These are phyloP conservation scores for Steccherinum ochraceum DNA, from an alignment of 768 basidiomycete genomes.

Conservation along the genomic window DNA sequence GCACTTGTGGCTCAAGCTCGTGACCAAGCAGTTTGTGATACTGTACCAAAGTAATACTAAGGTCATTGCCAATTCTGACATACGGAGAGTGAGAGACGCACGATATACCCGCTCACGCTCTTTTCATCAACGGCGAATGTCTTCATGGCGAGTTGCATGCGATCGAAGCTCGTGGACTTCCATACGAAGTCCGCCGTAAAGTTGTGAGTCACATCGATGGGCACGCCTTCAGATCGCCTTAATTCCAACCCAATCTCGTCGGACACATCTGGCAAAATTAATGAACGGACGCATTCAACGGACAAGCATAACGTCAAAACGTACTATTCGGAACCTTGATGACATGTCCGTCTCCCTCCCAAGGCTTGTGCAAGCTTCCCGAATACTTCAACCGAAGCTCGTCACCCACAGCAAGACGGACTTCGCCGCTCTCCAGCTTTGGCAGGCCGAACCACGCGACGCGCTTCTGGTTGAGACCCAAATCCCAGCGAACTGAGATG, in stretches of 20 bases:
- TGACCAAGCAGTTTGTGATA: conserved; percentile 99
- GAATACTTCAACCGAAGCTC: conserved; percentile 86
- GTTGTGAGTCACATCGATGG: conserved; percentile 88
- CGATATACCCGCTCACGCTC: conserved; percentile 96
- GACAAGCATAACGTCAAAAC: conserved; percentile 22
- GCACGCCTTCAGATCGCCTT: conserved; percentile 85
- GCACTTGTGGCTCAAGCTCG: conserved; percentile 90
- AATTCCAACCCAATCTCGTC: conserved; percentile 97
- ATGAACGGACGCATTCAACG: not conserved
- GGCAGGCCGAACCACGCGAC: conserved; percentile 98
- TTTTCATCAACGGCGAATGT: conserved; percentile 99
- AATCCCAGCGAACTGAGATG: conserved; percentile 93
- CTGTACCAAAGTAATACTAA: conserved; percentile 33
- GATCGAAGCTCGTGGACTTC: conserved; percentile 99
- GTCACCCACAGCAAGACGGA: conserved; percentile 93
- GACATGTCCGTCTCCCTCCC: conserved; percentile 98
- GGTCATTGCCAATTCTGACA: conserved; percentile 2
- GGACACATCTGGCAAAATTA: conserved; percentile 70
- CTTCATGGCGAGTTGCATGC: conserved; percentile 99
- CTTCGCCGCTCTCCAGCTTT: conserved; percentile 97
- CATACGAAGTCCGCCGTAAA: conserved; percentile 99
- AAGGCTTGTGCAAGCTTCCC: conserved; percentile 85
- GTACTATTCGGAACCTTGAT: conserved; percentile 98
- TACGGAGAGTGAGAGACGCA: not conserved
- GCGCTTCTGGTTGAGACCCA: conserved; percentile 97